These are phyloP conservation scores for Candida germanica DNA, from an alignment of 805 yeast genomes.

Conservation along the genomic window DNA sequence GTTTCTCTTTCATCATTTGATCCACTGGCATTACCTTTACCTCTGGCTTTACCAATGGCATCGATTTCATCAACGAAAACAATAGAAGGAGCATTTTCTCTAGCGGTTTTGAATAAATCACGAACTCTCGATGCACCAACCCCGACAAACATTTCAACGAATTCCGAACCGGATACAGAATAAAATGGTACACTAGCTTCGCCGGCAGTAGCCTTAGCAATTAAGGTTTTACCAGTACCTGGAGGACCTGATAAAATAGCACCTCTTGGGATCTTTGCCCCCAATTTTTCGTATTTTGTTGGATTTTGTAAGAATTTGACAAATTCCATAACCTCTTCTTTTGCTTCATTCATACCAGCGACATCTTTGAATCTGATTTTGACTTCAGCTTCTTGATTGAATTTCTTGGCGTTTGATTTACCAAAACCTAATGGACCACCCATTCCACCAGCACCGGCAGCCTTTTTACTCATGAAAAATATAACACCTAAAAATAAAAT, in stretches of 20 bases:
- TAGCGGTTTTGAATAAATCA: constrained; percentile 84
- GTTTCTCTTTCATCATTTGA: constrained; percentile 87
- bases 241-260: constrained; percentile 94
- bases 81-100: constrained; percentile 87
- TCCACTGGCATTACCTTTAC: constrained; percentile 70
- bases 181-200: constrained; percentile 94
- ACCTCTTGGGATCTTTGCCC: constrained; percentile 95
- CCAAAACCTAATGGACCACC: constrained; percentile 73
- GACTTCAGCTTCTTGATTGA: constrained; percentile 80
- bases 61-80: constrained; percentile 93
- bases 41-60: constrained; percentile 88
- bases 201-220: constrained; percentile 95
- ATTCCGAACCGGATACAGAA: constrained; percentile 90
- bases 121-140: constrained; percentile 95
- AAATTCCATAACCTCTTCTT: constrained; percentile 93
- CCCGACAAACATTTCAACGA: constrained; percentile 96
- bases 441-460: constrained; percentile 35
- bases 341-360: constrained; percentile 94
- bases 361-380: constrained; percentile 83
- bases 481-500: constrained; percentile 83
- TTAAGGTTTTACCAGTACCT: constrained; percentile 92
- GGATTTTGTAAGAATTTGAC: constrained; percentile 87
- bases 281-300: constrained; percentile 75
- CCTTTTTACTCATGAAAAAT: constrained; percentile 70
- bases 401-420: constrained; percentile 73